Base-by-base conservation (phyloP, 257 asterid genomes). In the Solanum clarkiae region DNA sequence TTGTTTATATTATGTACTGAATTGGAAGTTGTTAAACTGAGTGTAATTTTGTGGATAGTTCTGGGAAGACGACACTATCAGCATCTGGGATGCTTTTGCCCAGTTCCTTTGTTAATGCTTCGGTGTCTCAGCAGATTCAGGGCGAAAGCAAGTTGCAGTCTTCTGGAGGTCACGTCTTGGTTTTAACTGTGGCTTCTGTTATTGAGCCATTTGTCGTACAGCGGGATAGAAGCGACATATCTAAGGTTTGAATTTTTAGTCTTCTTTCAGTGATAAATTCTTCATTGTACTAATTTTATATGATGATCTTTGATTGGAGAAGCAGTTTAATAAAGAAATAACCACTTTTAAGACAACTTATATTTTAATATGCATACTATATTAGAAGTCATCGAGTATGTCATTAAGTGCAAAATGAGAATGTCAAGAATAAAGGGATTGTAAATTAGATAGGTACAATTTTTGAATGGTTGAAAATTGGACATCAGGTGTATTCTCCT, bases 71-170 rank as follows among this genome's bases (percentile, higher is more conserved):
- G 42, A 93, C 93, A 86, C 92, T 96, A 66, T 96, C 99, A 49
- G 98, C 99, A 14, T 96, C 99, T 26, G 99, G 99, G 82, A 89
- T 91, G 94, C 91, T 96, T 86, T 86, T 96, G 82, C 97, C 96
- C 10, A 88, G 91, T 81, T 90, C 92, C 86, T 54, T 87, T 75
- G 59, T 47, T 72, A 72, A 83, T 85, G 88, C 84, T 81, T 82
- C 91, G 36, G 53, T 60, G 42, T 70, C 84, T 62, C 32, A 60
- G 84, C 85, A 86, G 85, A 51, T 68, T 70, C 88, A 84, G 60
- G 60, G 85, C 77, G 87, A 81, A 32, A 55, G 72, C 36, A 79
- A 83, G 66, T 56, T 62, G 47, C 79, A 84, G 65, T 87, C 90
- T 69, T 51, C 88, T n/a, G 91, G 86, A 56, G 83, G 81, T 80